Evolutionary conservation across 768 basidiomycete genomes (phyloP).

Genomic region (Boletus eberwhitei): DNA sequence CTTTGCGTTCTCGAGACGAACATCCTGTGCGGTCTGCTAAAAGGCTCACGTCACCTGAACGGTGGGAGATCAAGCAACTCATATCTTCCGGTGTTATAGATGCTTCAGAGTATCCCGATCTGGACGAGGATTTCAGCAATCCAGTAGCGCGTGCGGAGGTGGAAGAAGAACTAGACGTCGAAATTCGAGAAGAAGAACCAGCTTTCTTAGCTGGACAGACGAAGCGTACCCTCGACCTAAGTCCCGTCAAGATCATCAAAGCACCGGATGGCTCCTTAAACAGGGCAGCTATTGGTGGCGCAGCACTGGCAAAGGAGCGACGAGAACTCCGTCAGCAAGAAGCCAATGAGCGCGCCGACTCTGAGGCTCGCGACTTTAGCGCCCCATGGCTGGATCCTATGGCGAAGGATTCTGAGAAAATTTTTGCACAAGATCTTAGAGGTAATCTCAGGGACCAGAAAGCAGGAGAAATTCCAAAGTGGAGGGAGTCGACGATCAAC

Average conservation of each 20-base stretch:
- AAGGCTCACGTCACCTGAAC: conserved; percentile 90
- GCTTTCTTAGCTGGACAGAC: conserved; percentile 96
- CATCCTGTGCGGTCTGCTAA: conserved; percentile 72
- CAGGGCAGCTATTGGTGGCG: conserved; percentile 90
- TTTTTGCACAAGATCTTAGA: conserved; percentile 92
- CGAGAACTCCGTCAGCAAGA: conserved; percentile 93
- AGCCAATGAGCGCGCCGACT: conserved; percentile 89
- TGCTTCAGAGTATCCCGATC: conserved; percentile 90
- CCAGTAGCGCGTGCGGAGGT: conserved; percentile 78
- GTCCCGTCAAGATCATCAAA: conserved; percentile 97
- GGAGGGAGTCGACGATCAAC: conserved; percentile 92
- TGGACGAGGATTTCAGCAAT: conserved; percentile 82
- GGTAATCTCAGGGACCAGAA: conserved; percentile 80
- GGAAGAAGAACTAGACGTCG: conserved; percentile 96
- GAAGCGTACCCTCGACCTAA: conserved; percentile 90
- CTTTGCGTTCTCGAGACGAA: conserved; percentile 56
- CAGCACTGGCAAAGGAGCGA: conserved; percentile 91
- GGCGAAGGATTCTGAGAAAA: conserved; percentile 79
- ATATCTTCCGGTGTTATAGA: conserved; percentile 92
- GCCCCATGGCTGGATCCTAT: conserved; percentile 99
- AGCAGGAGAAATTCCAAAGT: conserved; percentile 77
- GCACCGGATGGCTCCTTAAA: conserved; percentile 98
- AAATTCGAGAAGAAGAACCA: conserved; percentile 95
- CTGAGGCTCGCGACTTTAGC: conserved; percentile 90
- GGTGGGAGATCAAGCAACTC: conserved; percentile 99